Percentiles rank a stretch among this genome's conserved stretches.
Evolutionary conservation across 192 early-diverging fungal species (phyloP).

Genomic region (Cetraspora pellucida): DNA sequence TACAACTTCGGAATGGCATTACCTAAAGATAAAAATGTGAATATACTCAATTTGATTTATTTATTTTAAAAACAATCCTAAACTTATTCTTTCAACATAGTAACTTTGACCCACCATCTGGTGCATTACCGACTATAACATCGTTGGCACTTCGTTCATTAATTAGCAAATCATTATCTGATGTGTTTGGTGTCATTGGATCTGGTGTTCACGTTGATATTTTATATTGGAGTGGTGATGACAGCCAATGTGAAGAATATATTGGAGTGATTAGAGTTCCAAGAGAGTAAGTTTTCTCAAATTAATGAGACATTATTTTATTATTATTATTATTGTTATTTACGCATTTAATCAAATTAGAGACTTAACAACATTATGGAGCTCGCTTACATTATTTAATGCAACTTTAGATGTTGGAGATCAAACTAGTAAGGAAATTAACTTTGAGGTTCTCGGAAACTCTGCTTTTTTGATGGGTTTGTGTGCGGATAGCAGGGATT

Average conservation of each 20-base stretch:
- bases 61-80: neutral
- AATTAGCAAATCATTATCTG: conserved; percentile 17
- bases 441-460: conserved; percentile 6
- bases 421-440: neutral
- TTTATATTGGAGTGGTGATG: conserved; percentile 18
- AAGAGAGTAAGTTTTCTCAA: conserved; percentile 5
- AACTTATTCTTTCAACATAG: neutral
- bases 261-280: conserved; percentile 4
- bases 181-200: neutral
- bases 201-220: conserved; percentile 24
- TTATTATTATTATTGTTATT: neutral
- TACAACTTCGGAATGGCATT: conserved; percentile 19
- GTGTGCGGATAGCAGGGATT: conserved; percentile 4
- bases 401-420: conserved; percentile 1
- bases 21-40: conserved; percentile 25
- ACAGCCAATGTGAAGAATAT: neutral
- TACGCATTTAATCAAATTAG: neutral
- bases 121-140: neutral
- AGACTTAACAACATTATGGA: conserved; percentile 25
- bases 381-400: conserved; percentile 16
- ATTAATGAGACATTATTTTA: neutral
- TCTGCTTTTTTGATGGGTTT: conserved; percentile 25
- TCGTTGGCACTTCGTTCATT: neutral
- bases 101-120: conserved; percentile 8
- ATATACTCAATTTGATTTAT: neutral